Base-by-base conservation (phyloP, 1,139 yeast species). In the Yamadazyma sp. region DNA sequence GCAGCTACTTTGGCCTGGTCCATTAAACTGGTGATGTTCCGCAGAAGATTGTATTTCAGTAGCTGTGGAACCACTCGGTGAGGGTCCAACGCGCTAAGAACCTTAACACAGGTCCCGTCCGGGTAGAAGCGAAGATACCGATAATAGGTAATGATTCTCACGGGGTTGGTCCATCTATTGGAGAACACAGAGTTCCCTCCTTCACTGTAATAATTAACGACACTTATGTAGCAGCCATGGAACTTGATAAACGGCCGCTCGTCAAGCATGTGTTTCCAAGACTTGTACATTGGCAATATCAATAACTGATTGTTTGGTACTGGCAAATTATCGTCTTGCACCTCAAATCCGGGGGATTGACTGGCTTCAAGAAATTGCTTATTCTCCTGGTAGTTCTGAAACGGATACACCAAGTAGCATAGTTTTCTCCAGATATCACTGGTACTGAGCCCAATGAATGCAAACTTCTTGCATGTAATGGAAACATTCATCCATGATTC, bases 111-210 rank as follows among this genome's bases (percentile, higher is more conserved):
- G 0, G 75, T 67, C 0, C 97, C 97, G 52, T 86, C 86, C 0
- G 83, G 82, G 53, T 75, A 86, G 54, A 92, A 89, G 41, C 97
- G 67, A 27, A 85, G 60, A 57, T 88, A 92, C 43, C 98, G 68
- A 58, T 87, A 92, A 56, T 90, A 92, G 0, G 96, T 87, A 34
- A 90, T 86, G 56, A 89, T 79, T 51, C 86, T 78, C 14, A 86
- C 77, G 0, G 97, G 96, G 43, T 80, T 78, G 30, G 73, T 62
- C 85, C 94, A 80, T n/a, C 86, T 74, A 29, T 70, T 74, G 4
- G 85, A 76, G 37, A 80, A 76, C 50, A 79, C 86, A 7, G 73
- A 75, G 38, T 78, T 72, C 1, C 85, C 80, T 35, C 97, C 95
- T 53, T 86, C 86, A 42, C 95, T 75, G 48, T 86, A 76, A 59